Evolutionary conservation across 306 rosid species (phyloP), one percentile per base, ranked within the genome.

Genomic region (Acacia confusa): DNA sequence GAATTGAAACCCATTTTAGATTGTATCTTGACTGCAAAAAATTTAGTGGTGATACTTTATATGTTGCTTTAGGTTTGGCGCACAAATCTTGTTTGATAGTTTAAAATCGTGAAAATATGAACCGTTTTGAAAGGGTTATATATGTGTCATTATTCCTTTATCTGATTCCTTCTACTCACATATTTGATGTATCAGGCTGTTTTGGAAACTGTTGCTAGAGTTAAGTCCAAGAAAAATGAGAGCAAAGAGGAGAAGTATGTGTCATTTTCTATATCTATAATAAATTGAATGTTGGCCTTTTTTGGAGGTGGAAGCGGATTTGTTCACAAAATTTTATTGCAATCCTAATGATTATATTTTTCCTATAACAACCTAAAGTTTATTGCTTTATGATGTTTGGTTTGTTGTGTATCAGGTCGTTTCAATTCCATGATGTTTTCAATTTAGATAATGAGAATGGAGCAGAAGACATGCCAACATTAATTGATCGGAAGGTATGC

Each of bases 131-230:
- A 30, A 30, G 13, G 38, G 66, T 24, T 78, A 75, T 72, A 38
- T 45, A 3, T 38, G 44, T 74, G 58, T 57, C 57, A 40, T 48
- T 71, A 41, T 24, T 70, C 43, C 45, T 3, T 66, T 57, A 73
- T 72, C 78, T 82, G 14, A 72, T 73, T 57, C 78, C 72, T 79
- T 79, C 55, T 76, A 70, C 73, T 69, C 50, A 53, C 38, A 25
- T 80, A 79, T 68, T 80, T 76, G 61, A 76, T 88, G 69, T 82
- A 79, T 81, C 92, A 92, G 98, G 99, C 99, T 53, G 93, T 90
- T 82, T 82, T 95, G 90, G 99, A 95, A 90, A 95, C 99, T 20
- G 97, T 95, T 67, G 99, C 99, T 69, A 87, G 99, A 95, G 98
- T 95, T 60, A 93, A 61, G 84, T 40, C 94, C 79, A 93, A 95